Evolutionary conservation across 164 flowering plant genomes (phyloP), one percentile per base, ranked within the genome.

Genomic region (Nelumbo lutea): DNA sequence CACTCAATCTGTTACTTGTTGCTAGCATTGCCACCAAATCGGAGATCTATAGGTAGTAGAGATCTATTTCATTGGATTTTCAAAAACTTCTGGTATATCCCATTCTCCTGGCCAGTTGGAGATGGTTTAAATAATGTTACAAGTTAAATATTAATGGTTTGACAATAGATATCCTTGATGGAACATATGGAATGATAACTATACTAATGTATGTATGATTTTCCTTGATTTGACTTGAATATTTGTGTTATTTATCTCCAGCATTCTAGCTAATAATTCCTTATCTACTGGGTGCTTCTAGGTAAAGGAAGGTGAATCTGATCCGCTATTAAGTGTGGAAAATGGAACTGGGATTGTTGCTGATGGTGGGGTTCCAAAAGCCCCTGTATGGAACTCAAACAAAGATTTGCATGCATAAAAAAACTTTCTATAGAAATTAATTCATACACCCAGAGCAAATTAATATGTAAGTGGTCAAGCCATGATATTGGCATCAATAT

Each of bases 271-370:
- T 53, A 53, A 11, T 53, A 11, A 14, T 11, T 3, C 14, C 14
- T 53, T 11, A 9, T 15, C 42, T 52, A 61, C 44, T 61, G 9
- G 56, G 66, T 78, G n/a, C 3, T 61, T 72, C 64, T 73, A 93
- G 97, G 81, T 66, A 4, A 87, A 86, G 77, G 97, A 93, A 77
- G 69, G 80, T 66, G 98, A 93, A 73, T 57, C 89, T 3, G 95
- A 91, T 70, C 89, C 96, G 68, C 75, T 93, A 14, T 50, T 93
- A 57, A 74, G 68, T 44, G 80, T 80, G 58, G 98, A 90, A 78
- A 83, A 80, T 74, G 96, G 92, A 74, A 9, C 74, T 43, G 84
- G 71, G 13, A 65, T 78, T 41, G 67, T 78, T 14, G 61, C 69
- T 5, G 97, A 90, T 50, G 80, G 81, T 41, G 82, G 48, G 61